A percentile compares a stretch with the other conserved stretches of the same genome.
phyloP scores from a whole-genome alignment of 345 rosid genomes.

The Salix arbutifolia region DNA sequence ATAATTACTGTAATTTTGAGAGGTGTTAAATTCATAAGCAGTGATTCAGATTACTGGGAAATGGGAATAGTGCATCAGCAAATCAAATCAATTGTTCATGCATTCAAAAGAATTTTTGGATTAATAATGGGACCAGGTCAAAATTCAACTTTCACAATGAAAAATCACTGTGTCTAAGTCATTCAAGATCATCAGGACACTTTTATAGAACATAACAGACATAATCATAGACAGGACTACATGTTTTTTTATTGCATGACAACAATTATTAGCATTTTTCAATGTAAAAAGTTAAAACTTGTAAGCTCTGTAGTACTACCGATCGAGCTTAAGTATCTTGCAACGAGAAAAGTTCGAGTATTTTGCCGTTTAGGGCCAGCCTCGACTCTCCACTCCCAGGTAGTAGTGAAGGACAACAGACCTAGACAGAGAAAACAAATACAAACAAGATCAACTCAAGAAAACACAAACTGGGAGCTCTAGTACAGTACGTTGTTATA shows the following conservation, averaged over 20 bases:
- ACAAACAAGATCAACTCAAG: neutral
- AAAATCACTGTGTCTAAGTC: slow-evolving; percentile 20
- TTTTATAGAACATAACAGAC: slow-evolving; percentile 25
- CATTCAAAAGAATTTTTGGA: slow-evolving; percentile 3
- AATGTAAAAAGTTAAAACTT: neutral
- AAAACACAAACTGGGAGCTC: neutral
- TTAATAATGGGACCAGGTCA: slow-evolving; percentile 15
- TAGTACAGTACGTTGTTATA: neutral
- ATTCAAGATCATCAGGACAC: slow-evolving; percentile 13
- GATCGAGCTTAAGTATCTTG: neutral
- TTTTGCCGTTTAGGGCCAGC: slow-evolving; percentile 21
- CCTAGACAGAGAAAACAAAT: neutral
- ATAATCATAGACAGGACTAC: slow-evolving; percentile 35
- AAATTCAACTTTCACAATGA: slow-evolving; percentile 16
- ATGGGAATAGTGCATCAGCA: neutral
- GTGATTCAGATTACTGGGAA: neutral
- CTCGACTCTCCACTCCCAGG: neutral
- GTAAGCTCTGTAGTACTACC: neutral
- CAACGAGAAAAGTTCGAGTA: neutral
- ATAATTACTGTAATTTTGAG: neutral
- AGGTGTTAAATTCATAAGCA: neutral
- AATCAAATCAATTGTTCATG: neutral
- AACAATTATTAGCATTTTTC: slow-evolving; percentile 20
- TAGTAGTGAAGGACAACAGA: neutral
- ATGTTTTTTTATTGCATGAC: slow-evolving; percentile 31